A percentile compares a stretch with the other conserved stretches of the same genome.
phyloP scores from a whole-genome alignment of 208 protist genomes.

The Eutreptiella sp. region DNA sequence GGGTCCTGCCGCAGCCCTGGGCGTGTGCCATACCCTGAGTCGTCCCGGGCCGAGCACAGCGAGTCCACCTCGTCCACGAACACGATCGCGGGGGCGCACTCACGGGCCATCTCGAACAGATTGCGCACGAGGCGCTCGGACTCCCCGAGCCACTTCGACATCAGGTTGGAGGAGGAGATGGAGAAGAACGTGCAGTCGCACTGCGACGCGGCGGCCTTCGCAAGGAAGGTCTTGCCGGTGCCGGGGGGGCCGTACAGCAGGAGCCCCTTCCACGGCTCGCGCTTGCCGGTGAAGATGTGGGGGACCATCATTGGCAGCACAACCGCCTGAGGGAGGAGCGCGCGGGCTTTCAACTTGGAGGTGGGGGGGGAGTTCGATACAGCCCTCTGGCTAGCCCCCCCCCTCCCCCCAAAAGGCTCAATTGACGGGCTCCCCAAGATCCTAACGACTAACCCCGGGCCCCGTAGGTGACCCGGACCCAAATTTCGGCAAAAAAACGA shows the following conservation, averaged over 20 bases:
- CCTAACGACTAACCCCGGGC: too few relatives aligned
- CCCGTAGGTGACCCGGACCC: too few relatives aligned
- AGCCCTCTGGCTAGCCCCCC: too few relatives aligned
- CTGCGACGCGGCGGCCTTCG: conserved; percentile 80
- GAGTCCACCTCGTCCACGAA: conserved; percentile 94
- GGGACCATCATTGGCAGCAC: conserved; percentile 82
- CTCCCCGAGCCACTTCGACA: conserved; percentile 85
- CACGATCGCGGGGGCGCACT: conserved; percentile 79
- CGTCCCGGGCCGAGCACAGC: conserved; percentile 73
- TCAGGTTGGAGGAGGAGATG: conserved; percentile 79
- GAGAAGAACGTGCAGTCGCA: conserved; percentile 87
- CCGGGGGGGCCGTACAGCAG: conserved; percentile 82
- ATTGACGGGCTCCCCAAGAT: too few relatives aligned
- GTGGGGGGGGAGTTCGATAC: too few relatives aligned
- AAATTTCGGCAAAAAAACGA: too few relatives aligned
- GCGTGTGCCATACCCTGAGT: conserved; percentile 72
- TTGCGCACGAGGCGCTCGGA: conserved; percentile 84
- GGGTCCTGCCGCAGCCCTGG: too few relatives aligned
- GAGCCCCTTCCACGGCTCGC: conserved; percentile 79
- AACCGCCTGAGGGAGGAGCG: conserved; percentile 84
- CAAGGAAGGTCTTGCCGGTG: conserved; percentile 86
- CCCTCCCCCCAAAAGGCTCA: too few relatives aligned
- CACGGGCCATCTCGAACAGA: conserved; percentile 81
- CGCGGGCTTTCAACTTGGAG: conserved; percentile 92
- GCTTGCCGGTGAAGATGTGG: conserved; percentile 81